Conservation (phyloP, 2,329 filamentous ascomycete species). For the Diplodia scrobiculata region DNA sequence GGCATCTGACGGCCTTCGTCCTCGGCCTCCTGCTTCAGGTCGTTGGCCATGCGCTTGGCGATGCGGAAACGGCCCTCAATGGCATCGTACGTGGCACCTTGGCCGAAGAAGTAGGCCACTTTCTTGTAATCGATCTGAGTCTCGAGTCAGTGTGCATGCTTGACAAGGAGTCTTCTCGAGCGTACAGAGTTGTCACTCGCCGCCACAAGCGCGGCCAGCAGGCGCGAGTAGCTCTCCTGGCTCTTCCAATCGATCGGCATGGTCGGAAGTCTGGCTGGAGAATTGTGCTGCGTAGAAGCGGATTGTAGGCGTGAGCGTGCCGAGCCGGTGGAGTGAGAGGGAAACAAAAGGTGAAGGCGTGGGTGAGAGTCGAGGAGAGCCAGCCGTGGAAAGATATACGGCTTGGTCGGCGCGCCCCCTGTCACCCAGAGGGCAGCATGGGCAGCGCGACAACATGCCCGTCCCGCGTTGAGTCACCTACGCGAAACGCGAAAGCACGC, state of each 20-base stretch:
- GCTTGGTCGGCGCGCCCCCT: not conserved
- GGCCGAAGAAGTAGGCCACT: constrained; percentile 51
- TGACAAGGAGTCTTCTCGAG: not conserved
- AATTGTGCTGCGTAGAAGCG: not conserved
- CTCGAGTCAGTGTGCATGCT: not conserved
- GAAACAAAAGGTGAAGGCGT: not conserved
- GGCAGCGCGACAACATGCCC: not conserved
- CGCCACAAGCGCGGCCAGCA: constrained; percentile 48
- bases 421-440: not conserved
- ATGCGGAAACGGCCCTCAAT: constrained; percentile 53
- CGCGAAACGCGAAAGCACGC: constrained; percentile 1
- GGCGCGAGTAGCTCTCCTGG: constrained; percentile 43
- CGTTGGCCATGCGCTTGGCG: constrained; percentile 47
- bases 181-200: constrained; percentile 40
- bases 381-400: constrained; percentile 11
- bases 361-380: not conserved
- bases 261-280: not conserved
- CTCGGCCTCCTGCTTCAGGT: constrained; percentile 39
- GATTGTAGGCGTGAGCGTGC: not conserved
- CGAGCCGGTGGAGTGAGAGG: too few relatives aligned
- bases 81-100: constrained; percentile 52
- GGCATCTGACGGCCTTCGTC: constrained; percentile 29
- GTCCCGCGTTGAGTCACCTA: not conserved
- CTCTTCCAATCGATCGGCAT: constrained; percentile 46
- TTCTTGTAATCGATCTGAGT: constrained; percentile 50